phyloP scores from a whole-genome alignment of 352 stramenopile genomes.

The Pythium grandisporangium region DNA sequence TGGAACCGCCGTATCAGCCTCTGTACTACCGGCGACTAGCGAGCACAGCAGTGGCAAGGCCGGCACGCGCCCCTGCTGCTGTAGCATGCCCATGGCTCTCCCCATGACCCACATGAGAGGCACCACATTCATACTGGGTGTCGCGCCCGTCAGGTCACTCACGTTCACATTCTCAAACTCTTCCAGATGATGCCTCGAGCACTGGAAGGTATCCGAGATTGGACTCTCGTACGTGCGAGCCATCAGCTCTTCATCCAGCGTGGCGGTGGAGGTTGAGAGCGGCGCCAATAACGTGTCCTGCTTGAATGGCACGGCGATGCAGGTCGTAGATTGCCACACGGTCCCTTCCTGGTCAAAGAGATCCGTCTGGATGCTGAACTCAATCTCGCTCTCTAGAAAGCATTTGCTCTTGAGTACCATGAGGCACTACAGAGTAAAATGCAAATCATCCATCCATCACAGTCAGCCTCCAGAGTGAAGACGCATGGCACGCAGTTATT shows the following conservation, averaged over 20 bases:
- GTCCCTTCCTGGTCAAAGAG: conserved; percentile 61
- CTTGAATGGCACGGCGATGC: conserved; percentile 51
- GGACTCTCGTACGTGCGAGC: conserved; percentile 9
- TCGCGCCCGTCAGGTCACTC: conserved; percentile 21
- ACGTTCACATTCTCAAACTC: conserved; percentile 55
- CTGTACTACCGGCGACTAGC: conserved; percentile 20
- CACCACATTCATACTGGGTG: conserved; percentile 12
- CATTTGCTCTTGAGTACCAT: conserved; percentile 74
- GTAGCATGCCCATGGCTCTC: conserved; percentile 23
- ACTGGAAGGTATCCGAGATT: conserved; percentile 20
- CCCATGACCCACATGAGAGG: conserved; percentile 57
- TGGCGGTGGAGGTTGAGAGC: conserved; percentile 25
- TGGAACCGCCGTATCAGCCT: conserved; percentile 16
- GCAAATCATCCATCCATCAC: conserved; percentile 1
- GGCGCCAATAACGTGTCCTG: conserved; percentile 46
- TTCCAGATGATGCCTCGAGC: conserved; percentile 30
- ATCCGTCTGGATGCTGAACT: conserved; percentile 72
- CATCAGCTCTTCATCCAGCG: conserved; percentile 25
- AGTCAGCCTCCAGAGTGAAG: no score
- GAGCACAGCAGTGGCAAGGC: conserved; percentile 47
- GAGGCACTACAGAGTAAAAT: conserved; percentile 27
- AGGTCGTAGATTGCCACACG: conserved; percentile 68
- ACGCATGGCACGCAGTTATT: no score
- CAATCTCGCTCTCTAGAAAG: conserved; percentile 55
- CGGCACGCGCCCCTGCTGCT: conserved; percentile 39